Evolutionary conservation across 2,329 filamentous ascomycete genomes (phyloP).

Genomic region (Botryotinia calthae): DNA sequence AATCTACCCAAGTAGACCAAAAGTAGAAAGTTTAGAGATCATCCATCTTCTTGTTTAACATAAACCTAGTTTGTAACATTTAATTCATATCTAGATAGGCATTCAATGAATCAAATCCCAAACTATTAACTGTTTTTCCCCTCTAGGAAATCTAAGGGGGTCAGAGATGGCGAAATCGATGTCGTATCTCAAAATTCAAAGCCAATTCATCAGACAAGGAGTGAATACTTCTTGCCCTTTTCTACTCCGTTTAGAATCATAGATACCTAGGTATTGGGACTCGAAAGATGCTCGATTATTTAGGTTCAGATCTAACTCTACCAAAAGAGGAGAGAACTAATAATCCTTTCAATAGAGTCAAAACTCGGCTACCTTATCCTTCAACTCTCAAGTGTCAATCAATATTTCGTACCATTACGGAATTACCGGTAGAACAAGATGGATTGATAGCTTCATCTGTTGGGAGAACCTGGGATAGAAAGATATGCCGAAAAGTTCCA

Average conservation of each 20-base stretch:
- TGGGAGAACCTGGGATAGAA: neutral
- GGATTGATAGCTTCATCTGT: neutral
- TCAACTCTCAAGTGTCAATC: neutral
- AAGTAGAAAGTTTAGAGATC: neutral
- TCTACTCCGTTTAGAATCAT: neutral
- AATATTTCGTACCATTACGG: neutral
- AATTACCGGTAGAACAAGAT: neutral
- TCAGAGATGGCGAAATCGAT: neutral
- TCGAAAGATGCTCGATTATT: neutral
- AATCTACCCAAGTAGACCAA: neutral
- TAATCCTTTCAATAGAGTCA: neutral
- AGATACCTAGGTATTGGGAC: neutral
- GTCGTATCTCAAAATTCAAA: neutral
- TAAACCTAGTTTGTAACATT: neutral
- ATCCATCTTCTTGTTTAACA: neutral
- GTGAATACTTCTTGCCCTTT: neutral
- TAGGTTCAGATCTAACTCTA: neutral
- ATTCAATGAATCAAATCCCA: neutral
- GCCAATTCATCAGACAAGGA: neutral
- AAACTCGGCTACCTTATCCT: neutral
- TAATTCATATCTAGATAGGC: neutral
- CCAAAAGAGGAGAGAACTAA: neutral
- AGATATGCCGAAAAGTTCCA: conserved; percentile 9
- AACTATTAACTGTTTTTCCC: neutral
- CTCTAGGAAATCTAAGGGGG: neutral